Base-by-base conservation (phyloP, 2,329 filamentous ascomycete genomes). In the Fusarium anthophilum region DNA sequence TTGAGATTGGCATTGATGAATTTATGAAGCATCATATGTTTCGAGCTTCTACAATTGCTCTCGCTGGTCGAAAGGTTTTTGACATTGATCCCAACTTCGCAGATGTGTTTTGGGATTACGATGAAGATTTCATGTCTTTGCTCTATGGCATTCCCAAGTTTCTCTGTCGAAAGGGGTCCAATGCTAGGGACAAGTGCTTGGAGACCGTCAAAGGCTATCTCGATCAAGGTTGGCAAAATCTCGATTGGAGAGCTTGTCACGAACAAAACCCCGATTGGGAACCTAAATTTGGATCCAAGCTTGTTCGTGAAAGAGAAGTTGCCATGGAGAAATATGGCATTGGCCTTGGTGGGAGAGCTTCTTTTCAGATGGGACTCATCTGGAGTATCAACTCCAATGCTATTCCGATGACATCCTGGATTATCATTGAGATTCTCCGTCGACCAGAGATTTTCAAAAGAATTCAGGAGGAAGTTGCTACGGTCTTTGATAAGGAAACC, bases 351-450 rank as follows among this genome's bases (percentile, higher is more conserved):
- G 75, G 74, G 6, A 69, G 75, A 6, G 72, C 75, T 3, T 75
- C 74, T 11, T 77, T 77, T 30, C 75, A 77, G 5, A 75, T 77
- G 72, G 75, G 75, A 10, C 67, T 77, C 8, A 77, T 77, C 28
- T 77, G 74, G 75, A 76, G 74, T 6, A 77, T 77, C n/a, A 77
- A 77, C 41, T 76, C 74, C 0, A 77, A 77, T 48, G 75, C 75
- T n/a, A 76, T 77, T 20, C 75, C 75, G 0, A 77, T 77, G 75
- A 74, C 75, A 6, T 75, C 75, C 4, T 77, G 73, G 70, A 63
- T 77, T 3, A 72, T 77, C 10, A 74, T 77, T 60, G 75, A 77
- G 45, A 72, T 77, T 54, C 60, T 77, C 5, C 72, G 63, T 10
- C 51, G 75, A 17, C 74, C 74, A 41, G 67, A 75, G 12, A 64